Evolutionary conservation across 768 basidiomycete species (phyloP).

Genomic region (Fomitopsis serialis): DNA sequence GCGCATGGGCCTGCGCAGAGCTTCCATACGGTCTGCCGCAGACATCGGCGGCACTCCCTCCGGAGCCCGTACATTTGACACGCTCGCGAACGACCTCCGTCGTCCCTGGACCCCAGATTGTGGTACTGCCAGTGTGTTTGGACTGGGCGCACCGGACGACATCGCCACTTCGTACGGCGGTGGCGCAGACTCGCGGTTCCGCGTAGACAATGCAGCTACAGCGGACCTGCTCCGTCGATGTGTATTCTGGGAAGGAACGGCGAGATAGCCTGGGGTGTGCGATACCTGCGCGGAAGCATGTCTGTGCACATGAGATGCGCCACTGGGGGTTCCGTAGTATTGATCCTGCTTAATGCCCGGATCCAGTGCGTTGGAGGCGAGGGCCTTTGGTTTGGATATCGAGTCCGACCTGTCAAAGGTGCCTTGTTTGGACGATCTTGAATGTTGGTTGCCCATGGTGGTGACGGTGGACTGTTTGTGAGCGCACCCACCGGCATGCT

Average conservation of each 20-base stretch:
- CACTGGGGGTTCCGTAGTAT: slow-evolving; percentile 1
- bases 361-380: background rate
- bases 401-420: slow-evolving; percentile 3
- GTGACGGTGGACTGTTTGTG: too few species aligned
- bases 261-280: background rate
- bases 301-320: slow-evolving; percentile 3
- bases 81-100: background rate
- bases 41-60: background rate
- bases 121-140: background rate
- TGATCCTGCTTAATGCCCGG: background rate
- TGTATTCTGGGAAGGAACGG: background rate
- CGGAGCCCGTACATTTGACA: background rate
- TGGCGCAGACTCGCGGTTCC: slow-evolving; percentile 8
- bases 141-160: background rate
- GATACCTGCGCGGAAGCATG: slow-evolving; percentile 5
- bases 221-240: slow-evolving; percentile 12
- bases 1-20: slow-evolving; percentile 12
- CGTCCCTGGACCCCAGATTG: background rate
- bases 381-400: slow-evolving; percentile 8
- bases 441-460: slow-evolving; percentile 13
- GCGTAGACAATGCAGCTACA: slow-evolving; percentile 3
- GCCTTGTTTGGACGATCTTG: slow-evolving; percentile 6
- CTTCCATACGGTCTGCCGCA: slow-evolving; percentile 4
- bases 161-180: slow-evolving; percentile 14
- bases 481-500: too few species aligned